Evolutionary conservation across 208 protist species (phyloP), one percentile per base, ranked within the genome.

Genomic region (Crithidia acanthocephali): DNA sequence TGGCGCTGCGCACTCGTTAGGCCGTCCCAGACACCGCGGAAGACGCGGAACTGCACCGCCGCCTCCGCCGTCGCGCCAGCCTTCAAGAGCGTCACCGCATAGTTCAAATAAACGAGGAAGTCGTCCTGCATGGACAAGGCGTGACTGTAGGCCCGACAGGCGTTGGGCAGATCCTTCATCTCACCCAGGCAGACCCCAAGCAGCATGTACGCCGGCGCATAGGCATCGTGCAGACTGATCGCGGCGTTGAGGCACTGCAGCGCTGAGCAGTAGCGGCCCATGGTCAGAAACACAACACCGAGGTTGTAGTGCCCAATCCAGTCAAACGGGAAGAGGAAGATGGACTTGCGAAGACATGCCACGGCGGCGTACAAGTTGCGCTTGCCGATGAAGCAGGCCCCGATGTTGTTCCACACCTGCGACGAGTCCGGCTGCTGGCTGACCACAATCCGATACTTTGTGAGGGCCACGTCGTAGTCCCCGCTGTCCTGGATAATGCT

Each of bases 331-430:
- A 81, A 72, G 8, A 98, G 73, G 58, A 97, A 91, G 20, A 98
- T 53, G 7, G 98, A 96, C 59, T 95, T 95, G 58, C 98, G 95
- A 35, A 99, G 84, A 75, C 97, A 99, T 13, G 97, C 87, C 15
- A 99, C 92, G 40, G 97, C 94, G 9, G 97, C 93, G 50, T 98
- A 88, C 66, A 89, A 77, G 68, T 97, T 97, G 15, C 94, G 67
- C 76, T 98, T 98, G 30, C 84, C 90, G 67, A 98, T 98, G 72
- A 99, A 99, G 80, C 97, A 99, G 73, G 98, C 97, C 15, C 98
- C 98, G 45, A 99, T 93, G 81, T 99, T 99, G 82, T 98, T 99
- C 98, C 98, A 99, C 58, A 99, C 88, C 73, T 98, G 94, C 25
- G 97, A 80, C 20, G 91, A 97, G 72, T 95, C 86, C 2, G 97